Base-by-base conservation (phyloP, 2,329 filamentous ascomycete genomes). In the Penicillium sp. region DNA sequence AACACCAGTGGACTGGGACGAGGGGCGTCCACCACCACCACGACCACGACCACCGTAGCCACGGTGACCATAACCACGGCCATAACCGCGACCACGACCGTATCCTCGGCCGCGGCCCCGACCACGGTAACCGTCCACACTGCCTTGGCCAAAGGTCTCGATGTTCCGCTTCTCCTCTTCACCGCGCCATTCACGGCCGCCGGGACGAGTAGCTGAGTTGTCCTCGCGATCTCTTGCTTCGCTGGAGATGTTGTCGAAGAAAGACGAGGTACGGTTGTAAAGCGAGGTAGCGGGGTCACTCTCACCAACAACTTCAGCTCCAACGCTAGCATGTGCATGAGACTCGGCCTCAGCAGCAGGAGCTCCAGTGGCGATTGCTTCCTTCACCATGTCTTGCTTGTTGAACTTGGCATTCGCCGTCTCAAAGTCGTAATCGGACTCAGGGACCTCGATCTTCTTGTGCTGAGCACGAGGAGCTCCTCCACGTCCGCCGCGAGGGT, bases 241-340 rank as follows among this genome's bases (percentile, higher is more conserved):
- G 63, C 90, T 96, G 1, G 91, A 96, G 61, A 99, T 97, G 74
- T 99, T 97, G 76, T 99, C 94, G 70, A 99, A 99, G 81, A 99
- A 99, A 1, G 91, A 96, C 3, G 79, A 86, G 5, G 87, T 82
- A 76, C 92, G 96, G 79, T 97, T 93, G 77, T 99, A 99, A 0
- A 85, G 82, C 27, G 75, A 71, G 33, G 79, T 69, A 29, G 75
- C 69, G 22, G 72, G 60, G 8, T 65, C 64, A 11, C 71, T 58
- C 14, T 55, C 55, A 7, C 75, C 76, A 20, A 31, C 47, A 22
- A 40, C 27, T 2, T 61, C 64, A 14, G 71, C 59, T 35, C 59
- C 55, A 6, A 74, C 77, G 29, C 77, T 77, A 0, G 79, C 59
- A 12, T 71, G 76, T 0, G 79, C 59, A 11, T 71, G 76, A 45